Percentiles rank a stretch among this genome's conserved stretches.
Conservation (phyloP, 805 yeast species). For the Lipomyces orientalis region DNA sequence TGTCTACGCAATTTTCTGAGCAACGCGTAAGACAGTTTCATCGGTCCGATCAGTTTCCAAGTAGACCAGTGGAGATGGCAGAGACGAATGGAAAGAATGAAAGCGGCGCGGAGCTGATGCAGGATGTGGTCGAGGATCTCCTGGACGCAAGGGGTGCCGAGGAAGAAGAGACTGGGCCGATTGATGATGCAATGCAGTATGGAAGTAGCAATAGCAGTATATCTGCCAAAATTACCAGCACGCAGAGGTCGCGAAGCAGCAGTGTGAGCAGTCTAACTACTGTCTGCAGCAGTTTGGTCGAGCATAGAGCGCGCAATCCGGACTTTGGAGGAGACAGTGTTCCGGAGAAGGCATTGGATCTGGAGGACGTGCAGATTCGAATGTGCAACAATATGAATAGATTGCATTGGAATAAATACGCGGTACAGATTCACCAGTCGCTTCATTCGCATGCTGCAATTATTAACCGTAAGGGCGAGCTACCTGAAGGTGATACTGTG, state of each 20-base stretch:
- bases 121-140: conserved; percentile 34
- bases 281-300: not conserved
- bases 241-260: not conserved
- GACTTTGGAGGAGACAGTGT: not conserved
- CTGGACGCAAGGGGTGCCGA: conserved; percentile 13
- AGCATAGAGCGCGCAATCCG: not conserved
- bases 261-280: not conserved
- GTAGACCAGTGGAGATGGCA: not conserved
- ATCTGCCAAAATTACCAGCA: not conserved
- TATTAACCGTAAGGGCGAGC: conserved; percentile 64
- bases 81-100: conserved; percentile 6
- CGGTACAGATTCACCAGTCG: conserved; percentile 68
- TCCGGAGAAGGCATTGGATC: conserved; percentile 1
- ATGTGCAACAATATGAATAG: conserved; percentile 51
- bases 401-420: conserved; percentile 77
- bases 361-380: conserved; percentile 15
- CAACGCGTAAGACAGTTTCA: conserved; percentile 5
- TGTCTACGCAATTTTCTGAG: conserved; percentile 28
- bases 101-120: conserved; percentile 29
- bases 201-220: not conserved
- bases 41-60: not conserved
- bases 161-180: not conserved
- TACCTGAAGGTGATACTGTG: conserved; percentile 22
- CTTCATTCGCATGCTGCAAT: conserved; percentile 87
- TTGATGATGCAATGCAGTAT: not conserved